Conservation (phyloP, 2,329 filamentous ascomycete species). For the Nemania abortiva region DNA sequence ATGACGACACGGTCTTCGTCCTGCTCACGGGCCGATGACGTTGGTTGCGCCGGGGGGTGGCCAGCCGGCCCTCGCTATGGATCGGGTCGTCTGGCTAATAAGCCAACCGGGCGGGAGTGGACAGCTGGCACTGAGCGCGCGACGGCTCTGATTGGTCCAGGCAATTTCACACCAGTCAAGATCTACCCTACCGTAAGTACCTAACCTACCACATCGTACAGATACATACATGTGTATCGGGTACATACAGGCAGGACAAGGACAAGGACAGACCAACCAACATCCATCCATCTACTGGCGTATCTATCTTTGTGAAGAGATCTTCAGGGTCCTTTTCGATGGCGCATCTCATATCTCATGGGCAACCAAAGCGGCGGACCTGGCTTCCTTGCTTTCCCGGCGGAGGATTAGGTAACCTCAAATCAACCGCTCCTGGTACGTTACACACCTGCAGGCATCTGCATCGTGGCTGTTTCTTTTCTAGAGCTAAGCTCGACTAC, state of each 20-base stretch:
- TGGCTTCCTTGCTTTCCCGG: conserved; percentile 33
- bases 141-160: conserved; percentile 41
- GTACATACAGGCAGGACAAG: too few species aligned
- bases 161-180: conserved; percentile 39
- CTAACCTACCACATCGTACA: background rate
- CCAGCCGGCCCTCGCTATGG: conserved; percentile 33
- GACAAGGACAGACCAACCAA: background rate
- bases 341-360: conserved; percentile 30
- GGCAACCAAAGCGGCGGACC: conserved; percentile 24
- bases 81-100: conserved; percentile 39
- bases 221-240: background rate
- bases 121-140: conserved; percentile 35
- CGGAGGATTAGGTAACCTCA: conserved; percentile 18
- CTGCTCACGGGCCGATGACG: conserved; percentile 45
- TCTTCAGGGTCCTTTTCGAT: conserved; percentile 48
- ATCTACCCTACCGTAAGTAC: conserved; percentile 42
- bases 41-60: conserved; percentile 41
- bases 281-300: too few species aligned
- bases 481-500: background rate
- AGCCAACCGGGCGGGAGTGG: conserved; percentile 32
- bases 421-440: background rate
- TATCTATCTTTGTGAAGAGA: conserved; percentile 40
- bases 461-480: background rate
- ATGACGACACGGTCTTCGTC: conserved; percentile 47
- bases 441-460: background rate